Evolutionary conservation across 169 alveolate species (phyloP).

Genomic region (Cardiosporidium cionae): DNA sequence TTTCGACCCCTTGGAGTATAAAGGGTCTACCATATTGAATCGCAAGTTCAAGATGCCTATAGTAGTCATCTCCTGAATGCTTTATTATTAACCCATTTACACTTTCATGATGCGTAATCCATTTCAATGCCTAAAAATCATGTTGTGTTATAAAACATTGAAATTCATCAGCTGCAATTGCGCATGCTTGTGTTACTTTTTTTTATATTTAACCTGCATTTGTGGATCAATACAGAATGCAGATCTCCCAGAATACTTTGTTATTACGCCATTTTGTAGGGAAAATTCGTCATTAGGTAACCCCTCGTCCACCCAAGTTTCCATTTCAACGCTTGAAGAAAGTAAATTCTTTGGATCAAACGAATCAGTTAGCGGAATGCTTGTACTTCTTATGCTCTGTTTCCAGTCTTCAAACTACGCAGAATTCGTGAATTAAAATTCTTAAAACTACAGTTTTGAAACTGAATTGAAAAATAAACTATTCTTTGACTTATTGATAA

Average conservation of each 20-base stretch:
- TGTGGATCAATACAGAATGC: constrained; percentile 90
- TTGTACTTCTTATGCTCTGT: constrained; percentile 49
- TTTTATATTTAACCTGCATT: constrained; percentile 44
- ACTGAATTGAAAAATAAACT: background rate
- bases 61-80: constrained; percentile 75
- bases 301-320: constrained; percentile 84
- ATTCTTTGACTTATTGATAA: background rate
- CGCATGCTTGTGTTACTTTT: background rate
- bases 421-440: too few species aligned
- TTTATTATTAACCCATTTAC: constrained; percentile 63
- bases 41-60: constrained; percentile 79
- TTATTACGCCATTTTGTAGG: constrained; percentile 81
- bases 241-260: constrained; percentile 78
- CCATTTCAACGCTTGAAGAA: constrained; percentile 76
- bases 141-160: background rate
- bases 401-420: constrained; percentile 75
- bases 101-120: constrained; percentile 76
- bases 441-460: too few species aligned
- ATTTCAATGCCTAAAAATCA: constrained; percentile 56
- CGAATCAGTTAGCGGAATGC: constrained; percentile 61
- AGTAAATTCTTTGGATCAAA: constrained; percentile 75
- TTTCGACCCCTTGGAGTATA: constrained; percentile 81
- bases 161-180: background rate
- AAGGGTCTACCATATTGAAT: constrained; percentile 79
- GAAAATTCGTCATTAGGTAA: constrained; percentile 86